Evolutionary conservation across 306 rosid genomes (phyloP).

Genomic region (Morella rubra): DNA sequence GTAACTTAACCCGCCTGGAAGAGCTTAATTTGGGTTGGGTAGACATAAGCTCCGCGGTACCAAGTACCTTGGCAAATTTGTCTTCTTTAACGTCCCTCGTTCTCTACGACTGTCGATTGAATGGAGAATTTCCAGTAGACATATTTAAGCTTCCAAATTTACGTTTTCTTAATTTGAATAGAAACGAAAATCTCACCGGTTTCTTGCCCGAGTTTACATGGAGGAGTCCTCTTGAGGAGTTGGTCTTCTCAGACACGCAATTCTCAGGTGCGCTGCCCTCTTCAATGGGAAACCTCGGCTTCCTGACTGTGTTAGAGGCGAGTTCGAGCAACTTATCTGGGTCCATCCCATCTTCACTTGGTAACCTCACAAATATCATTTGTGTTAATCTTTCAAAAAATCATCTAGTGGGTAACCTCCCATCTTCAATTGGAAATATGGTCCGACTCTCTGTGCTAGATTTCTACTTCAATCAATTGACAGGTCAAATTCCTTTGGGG

Average conservation of each 20-base stretch:
- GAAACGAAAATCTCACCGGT: not conserved
- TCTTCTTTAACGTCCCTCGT: not conserved
- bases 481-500: too few species aligned
- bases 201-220: not conserved
- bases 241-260: not conserved
- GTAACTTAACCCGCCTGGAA: not conserved
- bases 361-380: not conserved
- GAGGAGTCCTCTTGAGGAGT: not conserved
- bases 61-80: not conserved
- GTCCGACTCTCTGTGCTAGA: too few species aligned
- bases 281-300: not conserved
- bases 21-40: not conserved
- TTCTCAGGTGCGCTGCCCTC: not conserved
- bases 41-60: not conserved
- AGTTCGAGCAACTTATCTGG: not conserved
- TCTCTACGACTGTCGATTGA: not conserved
- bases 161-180: not conserved
- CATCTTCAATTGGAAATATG: not conserved
- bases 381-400: fast-evolving
- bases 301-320: not conserved
- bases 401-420: not conserved
- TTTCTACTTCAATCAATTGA: too few species aligned
- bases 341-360: not conserved
- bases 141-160: not conserved
- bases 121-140: not conserved